Percentiles rank a stretch among this genome's conserved stretches.
Conservation (phyloP, 495 filamentous ascomycete genomes). For the Lasiosphaeriaceae sp. region DNA sequence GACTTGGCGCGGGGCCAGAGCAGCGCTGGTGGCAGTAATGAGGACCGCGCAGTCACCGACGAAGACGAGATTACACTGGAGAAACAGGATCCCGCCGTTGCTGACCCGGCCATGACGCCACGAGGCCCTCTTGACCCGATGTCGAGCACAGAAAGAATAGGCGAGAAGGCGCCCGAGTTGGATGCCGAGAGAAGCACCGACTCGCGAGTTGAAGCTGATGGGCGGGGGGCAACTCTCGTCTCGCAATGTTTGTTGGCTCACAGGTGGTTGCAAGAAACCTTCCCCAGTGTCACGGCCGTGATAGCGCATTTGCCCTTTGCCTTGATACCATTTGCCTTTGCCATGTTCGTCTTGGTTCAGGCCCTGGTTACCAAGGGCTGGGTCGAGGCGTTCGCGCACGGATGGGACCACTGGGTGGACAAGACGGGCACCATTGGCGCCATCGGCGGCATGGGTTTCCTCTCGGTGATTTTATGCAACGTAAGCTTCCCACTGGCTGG, state of each 20-base stretch:
- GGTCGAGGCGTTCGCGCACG: conserved; percentile 62
- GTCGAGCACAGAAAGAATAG: background rate
- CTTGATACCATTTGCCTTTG: conserved; percentile 60
- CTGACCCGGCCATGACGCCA: background rate
- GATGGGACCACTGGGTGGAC: conserved; percentile 64
- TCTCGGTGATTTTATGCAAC: conserved; percentile 65
- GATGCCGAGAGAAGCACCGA: background rate
- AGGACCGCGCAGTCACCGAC: background rate
- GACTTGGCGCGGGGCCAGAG: background rate
- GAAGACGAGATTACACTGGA: background rate
- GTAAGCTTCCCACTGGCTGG: conserved; percentile 38
- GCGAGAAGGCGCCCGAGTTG: conserved; percentile 2
- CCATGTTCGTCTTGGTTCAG: conserved; percentile 68
- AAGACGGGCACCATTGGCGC: conserved; percentile 61
- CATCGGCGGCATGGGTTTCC: conserved; percentile 63
- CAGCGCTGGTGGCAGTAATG: background rate
- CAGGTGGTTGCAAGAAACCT: conserved; percentile 59
- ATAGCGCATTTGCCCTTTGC: conserved; percentile 56
- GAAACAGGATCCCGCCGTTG: background rate
- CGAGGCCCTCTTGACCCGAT: background rate
- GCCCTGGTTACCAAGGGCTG: conserved; percentile 63
- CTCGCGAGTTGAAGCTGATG: background rate
- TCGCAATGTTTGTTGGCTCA: conserved; percentile 40
- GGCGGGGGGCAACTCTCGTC: conserved; percentile 38
- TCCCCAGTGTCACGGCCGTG: conserved; percentile 60